Percentiles rank a stretch among this genome's conserved stretches.
These are phyloP conservation scores for Citrus reticulata DNA, from an alignment of 345 rosid genomes.

Conservation along the genomic window DNA sequence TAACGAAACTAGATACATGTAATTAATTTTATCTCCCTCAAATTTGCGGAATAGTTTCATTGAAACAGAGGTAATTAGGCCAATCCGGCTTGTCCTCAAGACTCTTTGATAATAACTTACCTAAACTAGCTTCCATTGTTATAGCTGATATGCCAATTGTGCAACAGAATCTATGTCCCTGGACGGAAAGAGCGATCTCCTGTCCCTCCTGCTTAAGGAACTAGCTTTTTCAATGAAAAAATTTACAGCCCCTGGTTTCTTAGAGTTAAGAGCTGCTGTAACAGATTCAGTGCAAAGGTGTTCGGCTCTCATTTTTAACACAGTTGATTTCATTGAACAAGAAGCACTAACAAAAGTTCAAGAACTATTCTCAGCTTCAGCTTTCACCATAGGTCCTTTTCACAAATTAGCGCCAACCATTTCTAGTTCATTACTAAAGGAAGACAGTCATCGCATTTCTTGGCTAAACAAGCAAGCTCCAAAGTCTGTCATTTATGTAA, in stretches of 20 bases:
- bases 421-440: slow-evolving; percentile 6
- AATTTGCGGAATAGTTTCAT: background rate
- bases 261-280: slow-evolving; percentile 1
- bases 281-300: slow-evolving; percentile 5
- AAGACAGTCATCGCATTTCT: slow-evolving; percentile 19
- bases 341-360: slow-evolving; percentile 1
- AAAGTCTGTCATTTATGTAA: slow-evolving; percentile 24
- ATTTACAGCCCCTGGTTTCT: background rate
- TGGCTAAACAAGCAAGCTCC: slow-evolving; percentile 26
- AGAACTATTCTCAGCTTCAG: background rate
- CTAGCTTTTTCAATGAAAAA: background rate
- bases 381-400: slow-evolving; percentile 20
- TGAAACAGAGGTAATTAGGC: background rate
- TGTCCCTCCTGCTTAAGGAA: slow-evolving; percentile 16
- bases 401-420: slow-evolving; percentile 20
- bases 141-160: background rate
- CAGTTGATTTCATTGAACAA: slow-evolving; percentile 23
- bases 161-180: slow-evolving; percentile 16
- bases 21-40: background rate
- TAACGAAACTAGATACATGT: background rate
- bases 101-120: background rate
- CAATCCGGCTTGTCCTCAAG: background rate
- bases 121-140: background rate
- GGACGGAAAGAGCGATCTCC: slow-evolving; percentile 10
- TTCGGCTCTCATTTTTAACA: slow-evolving; percentile 19